Percentiles rank a stretch among this genome's conserved stretches.
Conservation (phyloP, 2,329 filamentous ascomycete species). For the Cytospora mali region DNA sequence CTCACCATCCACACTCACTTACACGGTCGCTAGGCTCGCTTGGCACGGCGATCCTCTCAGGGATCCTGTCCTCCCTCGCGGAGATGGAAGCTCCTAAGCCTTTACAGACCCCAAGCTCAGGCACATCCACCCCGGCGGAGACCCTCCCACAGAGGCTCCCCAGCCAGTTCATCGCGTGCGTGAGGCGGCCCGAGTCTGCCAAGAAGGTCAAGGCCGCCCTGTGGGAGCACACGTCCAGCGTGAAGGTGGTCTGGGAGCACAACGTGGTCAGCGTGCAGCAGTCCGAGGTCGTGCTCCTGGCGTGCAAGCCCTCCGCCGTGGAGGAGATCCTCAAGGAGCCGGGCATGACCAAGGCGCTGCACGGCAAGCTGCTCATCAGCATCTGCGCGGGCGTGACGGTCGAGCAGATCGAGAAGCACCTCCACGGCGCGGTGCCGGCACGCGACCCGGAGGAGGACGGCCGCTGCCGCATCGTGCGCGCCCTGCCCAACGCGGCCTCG, state of each 20-base stretch:
- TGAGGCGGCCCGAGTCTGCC: slow-evolving; percentile 69
- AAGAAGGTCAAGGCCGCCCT: slow-evolving; percentile 69
- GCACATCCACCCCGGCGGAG: slow-evolving; percentile 45
- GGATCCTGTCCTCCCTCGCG: slow-evolving; percentile 72
- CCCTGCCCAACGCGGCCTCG: slow-evolving; percentile 84
- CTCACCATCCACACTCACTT: background rate
- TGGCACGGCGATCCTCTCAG: slow-evolving; percentile 81
- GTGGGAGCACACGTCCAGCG: slow-evolving; percentile 59
- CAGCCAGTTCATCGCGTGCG: slow-evolving; percentile 78
- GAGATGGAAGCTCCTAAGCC: slow-evolving; percentile 51
- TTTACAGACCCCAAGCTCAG: slow-evolving; percentile 46
- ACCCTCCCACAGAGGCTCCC: slow-evolving; percentile 63
- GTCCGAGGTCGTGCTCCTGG: slow-evolving; percentile 74
- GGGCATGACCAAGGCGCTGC: slow-evolving; percentile 72
- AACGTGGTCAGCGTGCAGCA: slow-evolving; percentile 69
- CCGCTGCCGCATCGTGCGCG: slow-evolving; percentile 69
- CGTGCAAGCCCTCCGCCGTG: slow-evolving; percentile 80
- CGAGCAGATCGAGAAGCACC: slow-evolving; percentile 64
- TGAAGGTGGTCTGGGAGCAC: slow-evolving; percentile 71
- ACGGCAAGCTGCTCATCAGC: slow-evolving; percentile 79
- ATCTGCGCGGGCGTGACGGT: slow-evolving; percentile 78
- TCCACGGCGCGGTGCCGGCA: slow-evolving; percentile 60
- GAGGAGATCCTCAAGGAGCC: slow-evolving; percentile 66
- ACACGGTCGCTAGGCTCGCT: slow-evolving; percentile 67
- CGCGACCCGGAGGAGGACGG: slow-evolving; percentile 49